A percentile compares a stretch with the other conserved stretches of the same genome.
phyloP scores from a whole-genome alignment of 2,329 filamentous ascomycete species.

The Volutella citrinella region DNA sequence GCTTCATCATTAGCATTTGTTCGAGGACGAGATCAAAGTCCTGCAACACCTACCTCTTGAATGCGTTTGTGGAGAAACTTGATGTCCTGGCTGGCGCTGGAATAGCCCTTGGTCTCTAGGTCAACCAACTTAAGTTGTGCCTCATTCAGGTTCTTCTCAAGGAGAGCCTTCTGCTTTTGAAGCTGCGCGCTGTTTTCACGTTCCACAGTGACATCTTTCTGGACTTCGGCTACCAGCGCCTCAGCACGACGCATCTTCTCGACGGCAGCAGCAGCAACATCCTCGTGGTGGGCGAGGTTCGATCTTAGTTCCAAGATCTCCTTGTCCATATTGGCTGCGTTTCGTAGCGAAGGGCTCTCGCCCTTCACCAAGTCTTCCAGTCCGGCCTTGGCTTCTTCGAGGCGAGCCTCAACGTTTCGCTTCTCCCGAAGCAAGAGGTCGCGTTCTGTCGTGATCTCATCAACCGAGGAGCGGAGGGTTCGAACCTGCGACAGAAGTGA shows the following conservation, averaged over 20 bases:
- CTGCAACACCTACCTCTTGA: slow-evolving; percentile 72
- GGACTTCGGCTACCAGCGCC: slow-evolving; percentile 79
- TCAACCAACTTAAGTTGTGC: slow-evolving; percentile 87
- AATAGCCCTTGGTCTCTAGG: slow-evolving; percentile 95
- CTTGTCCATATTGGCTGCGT: slow-evolving; percentile 83
- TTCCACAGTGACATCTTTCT: slow-evolving; percentile 87
- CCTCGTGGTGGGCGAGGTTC: slow-evolving; percentile 85
- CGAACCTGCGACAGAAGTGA: slow-evolving; percentile 87
- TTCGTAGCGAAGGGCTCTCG: slow-evolving; percentile 82
- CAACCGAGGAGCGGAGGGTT: slow-evolving; percentile 75
- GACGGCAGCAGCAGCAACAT: slow-evolving; percentile 85
- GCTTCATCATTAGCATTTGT: slow-evolving; percentile 17
- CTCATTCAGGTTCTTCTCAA: slow-evolving; percentile 91
- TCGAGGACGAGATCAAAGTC: neutral
- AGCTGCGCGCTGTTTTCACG: slow-evolving; percentile 77
- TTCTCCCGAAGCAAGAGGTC: slow-evolving; percentile 87
- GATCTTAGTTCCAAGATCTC: slow-evolving; percentile 89
- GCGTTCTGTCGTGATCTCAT: slow-evolving; percentile 81
- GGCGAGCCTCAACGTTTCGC: slow-evolving; percentile 77
- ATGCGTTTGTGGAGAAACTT: slow-evolving; percentile 92
- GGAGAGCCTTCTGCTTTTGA: slow-evolving; percentile 81
- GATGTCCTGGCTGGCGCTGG: slow-evolving; percentile 89
- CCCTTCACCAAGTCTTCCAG: slow-evolving; percentile 85
- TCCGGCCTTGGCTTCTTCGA: slow-evolving; percentile 83
- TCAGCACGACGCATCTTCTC: slow-evolving; percentile 97